Base-by-base conservation (phyloP, 306 rosid species). In the Inga laurina region DNA sequence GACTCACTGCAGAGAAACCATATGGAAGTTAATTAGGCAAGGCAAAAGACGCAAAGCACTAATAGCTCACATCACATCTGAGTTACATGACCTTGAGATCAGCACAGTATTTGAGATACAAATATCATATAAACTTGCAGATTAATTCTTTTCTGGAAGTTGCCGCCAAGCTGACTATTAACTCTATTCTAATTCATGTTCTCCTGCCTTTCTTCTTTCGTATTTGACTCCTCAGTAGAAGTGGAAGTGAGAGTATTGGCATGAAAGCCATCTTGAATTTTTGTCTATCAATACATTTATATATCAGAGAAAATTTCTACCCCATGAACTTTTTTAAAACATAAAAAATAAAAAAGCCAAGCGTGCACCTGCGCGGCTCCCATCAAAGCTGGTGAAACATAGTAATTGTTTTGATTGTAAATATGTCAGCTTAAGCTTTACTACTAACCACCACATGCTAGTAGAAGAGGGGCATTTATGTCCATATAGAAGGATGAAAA, bases 1-100 rank as follows among this genome's bases (percentile, higher is more conserved):
- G 99, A 92, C 86, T 94, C 98, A 45, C 99, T 97, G 97, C 86
- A 87, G 82, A 85, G 67, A 84, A 73, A 83, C 59, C 51, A 71
- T 65, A 27, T 27, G 30, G 30, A 27, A 27, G 30, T 27, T 27
- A 27, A 27, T 27, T 27, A 27, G 30, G 30, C 15, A 65, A 70
- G 52, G 10, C 48, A 71, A 34, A 66, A 77, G 41, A 77, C 51
- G 22, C 57, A 16, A 52, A 78, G 43, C 35, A 74, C 21, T 30
- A 77, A 82, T 64, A 57, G 54, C 72, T 72, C 16, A 73, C 78
- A 76, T 77, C 35, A 27, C 30, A 27, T 27, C 1, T 65, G 37
- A 77, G 76, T 67, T 51, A 65, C 68, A 70, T 49, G 82, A 32
- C 52, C 35, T 19, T 30, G 37, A 32, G 64, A 77, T 62, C 65